Evolutionary conservation across 73 alveolate species (phyloP), one percentile per base, ranked within the genome.

Genomic region (Paramecium sonneborni): DNA sequence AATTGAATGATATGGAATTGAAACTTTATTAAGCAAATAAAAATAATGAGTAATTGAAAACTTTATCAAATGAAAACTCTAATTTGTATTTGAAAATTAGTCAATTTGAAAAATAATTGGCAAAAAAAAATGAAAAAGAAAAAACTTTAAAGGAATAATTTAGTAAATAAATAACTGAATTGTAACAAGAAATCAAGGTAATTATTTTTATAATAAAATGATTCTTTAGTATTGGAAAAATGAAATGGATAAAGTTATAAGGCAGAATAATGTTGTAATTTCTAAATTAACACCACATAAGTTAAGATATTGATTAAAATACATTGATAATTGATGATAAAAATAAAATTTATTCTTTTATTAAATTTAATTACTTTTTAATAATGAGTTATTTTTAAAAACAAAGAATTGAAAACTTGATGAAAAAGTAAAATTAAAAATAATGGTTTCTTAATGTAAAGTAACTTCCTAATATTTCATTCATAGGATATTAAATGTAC

Each of bases 211-310:
- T 52, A n/a, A 52, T 11, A n/a, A n/a, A 15, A 52, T 52, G 68
- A 52, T 52, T 52, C 68, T 52, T n/a, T 18, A 48, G 85, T 67
- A 67, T 67, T 67, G 85, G 85, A 67, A 67, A 67, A 32, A 23
- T 28, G 85, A 67, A 15, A 67, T 67, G 48, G 85, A 67, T 67
- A 24, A 67, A 34, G 85, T 67, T 3, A 67, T 67, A 14, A 32
- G 23, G 23, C 14, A 24, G 46, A 67, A 67, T 67, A 67, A 67
- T 6, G 23, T 24, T 28, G 85, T 67, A 14, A 67, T 67, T 15
- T 67, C 85, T 14, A 28, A 34, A 15, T 67, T 67, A 34, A 67
- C 39, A 0, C 52, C 85, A 52, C 20, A 48, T 14, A 48, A 48
- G 34, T 20, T 52, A 52, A 18, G 30, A 18, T 52, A 52, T 18